phyloP scores from a whole-genome alignment of 495 filamentous ascomycete species.

The Xylaria scruposa region DNA sequence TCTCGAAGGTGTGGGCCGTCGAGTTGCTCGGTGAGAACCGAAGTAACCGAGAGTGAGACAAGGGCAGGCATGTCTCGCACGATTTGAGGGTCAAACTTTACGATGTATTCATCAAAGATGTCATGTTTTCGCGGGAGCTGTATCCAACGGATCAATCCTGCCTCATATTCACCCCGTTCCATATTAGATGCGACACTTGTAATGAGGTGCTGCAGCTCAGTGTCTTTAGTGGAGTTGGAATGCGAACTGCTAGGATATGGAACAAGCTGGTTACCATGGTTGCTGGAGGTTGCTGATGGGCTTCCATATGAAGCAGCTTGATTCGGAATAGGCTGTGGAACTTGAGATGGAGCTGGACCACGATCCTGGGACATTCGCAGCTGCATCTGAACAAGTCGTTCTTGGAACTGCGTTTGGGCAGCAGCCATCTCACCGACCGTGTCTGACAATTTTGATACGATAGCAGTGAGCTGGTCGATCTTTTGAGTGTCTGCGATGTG shows the following conservation, averaged over 20 bases:
- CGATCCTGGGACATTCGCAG: conserved; percentile 45
- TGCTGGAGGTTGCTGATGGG: conserved; percentile 40
- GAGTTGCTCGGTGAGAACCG: conserved; percentile 77
- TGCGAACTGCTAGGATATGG: conserved; percentile 44
- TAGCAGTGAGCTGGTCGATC: conserved; percentile 79
- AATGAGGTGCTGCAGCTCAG: conserved; percentile 70
- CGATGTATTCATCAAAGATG: conserved; percentile 83
- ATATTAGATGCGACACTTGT: conserved; percentile 70
- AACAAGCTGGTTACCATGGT: conserved; percentile 36
- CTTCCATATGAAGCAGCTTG: conserved; percentile 39
- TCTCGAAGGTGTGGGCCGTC: conserved; percentile 64
- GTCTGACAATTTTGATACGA: conserved; percentile 73
- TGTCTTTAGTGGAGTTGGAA: conserved; percentile 49
- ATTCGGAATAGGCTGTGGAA: conserved; percentile 30
- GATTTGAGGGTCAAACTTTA: conserved; percentile 73
- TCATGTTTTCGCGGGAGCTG: conserved; percentile 76
- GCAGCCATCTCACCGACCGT: conserved; percentile 75
- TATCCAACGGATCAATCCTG: conserved; percentile 77
- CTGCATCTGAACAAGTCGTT: conserved; percentile 64
- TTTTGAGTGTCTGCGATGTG: conserved; percentile 74
- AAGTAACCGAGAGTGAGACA: conserved; percentile 81
- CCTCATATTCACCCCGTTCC: conserved; percentile 70
- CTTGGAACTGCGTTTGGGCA: conserved; percentile 68
- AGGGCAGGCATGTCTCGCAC: conserved; percentile 75
- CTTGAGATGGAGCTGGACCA: conserved; percentile 29